Conservation (phyloP, 495 filamentous ascomycete genomes). For the Neurospora africana region DNA sequence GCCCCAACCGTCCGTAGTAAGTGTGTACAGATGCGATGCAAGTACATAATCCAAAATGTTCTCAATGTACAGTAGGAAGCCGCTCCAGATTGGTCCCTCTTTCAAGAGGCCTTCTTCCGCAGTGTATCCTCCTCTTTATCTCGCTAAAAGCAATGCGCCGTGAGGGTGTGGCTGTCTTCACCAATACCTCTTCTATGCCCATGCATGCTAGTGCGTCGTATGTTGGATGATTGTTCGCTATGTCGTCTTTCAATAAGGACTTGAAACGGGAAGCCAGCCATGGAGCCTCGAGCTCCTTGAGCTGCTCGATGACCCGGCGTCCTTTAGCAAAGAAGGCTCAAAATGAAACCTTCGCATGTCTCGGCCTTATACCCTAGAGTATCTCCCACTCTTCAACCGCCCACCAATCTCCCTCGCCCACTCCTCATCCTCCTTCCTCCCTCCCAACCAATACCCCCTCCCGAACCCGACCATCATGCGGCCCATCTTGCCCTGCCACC, state of each 20-base stretch:
- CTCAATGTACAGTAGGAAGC: background rate
- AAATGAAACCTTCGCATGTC: background rate
- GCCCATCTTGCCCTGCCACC: constrained; percentile 66
- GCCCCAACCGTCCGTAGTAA: background rate
- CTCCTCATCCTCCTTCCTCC: constrained; percentile 35
- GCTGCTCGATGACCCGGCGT: too few relatives aligned
- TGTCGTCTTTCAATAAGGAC: background rate
- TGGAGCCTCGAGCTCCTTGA: too few relatives aligned
- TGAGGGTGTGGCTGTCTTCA: background rate
- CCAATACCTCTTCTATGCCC: background rate
- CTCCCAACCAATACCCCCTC: constrained; percentile 64
- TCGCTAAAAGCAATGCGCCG: background rate
- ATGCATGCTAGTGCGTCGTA: background rate
- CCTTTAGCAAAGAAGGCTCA: too few relatives aligned
- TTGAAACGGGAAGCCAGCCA: too few relatives aligned
- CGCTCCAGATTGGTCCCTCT: background rate
- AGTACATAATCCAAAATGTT: background rate
- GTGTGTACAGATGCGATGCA: background rate
- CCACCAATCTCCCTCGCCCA: constrained; percentile 51
- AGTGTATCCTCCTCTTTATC: background rate
- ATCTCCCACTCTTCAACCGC: constrained; percentile 37
- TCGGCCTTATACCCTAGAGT: background rate
- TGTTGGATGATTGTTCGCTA: background rate
- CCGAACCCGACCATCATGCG: constrained; percentile 61
- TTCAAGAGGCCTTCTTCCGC: background rate